These are phyloP conservation scores for Tulasnella sp. DNA, from an alignment of 768 basidiomycete species.

Conservation along the genomic window DNA sequence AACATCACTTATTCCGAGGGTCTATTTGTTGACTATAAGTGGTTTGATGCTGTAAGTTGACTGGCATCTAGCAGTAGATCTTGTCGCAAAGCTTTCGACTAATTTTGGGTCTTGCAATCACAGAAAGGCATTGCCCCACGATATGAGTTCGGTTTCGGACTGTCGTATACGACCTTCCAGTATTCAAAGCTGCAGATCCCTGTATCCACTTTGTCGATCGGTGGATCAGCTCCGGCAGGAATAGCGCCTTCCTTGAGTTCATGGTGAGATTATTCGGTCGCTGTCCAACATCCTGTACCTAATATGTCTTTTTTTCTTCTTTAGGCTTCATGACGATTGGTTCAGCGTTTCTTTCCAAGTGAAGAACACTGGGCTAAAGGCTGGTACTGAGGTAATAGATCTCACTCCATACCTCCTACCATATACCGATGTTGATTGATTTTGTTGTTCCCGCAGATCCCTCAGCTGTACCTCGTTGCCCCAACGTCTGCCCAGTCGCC, in stretches of 20 bases:
- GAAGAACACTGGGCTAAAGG: constrained; percentile 37
- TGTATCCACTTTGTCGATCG: constrained; percentile 11
- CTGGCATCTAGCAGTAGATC: background rate
- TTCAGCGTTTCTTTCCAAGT: constrained; percentile 33
- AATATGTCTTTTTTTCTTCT: background rate
- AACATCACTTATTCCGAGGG: constrained; percentile 16
- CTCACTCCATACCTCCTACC: background rate
- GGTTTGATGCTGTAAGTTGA: constrained; percentile 24
- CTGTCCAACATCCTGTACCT: background rate
- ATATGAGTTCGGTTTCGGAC: constrained; percentile 62
- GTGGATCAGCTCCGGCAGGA: constrained; percentile 1
- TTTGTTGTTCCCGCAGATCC: constrained; percentile 26
- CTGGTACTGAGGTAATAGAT: constrained; percentile 33
- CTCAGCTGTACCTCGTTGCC: constrained; percentile 44
- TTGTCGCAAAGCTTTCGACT: constrained; percentile 21
- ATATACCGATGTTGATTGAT: background rate
- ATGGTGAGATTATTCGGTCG: background rate
- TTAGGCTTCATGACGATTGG: constrained; percentile 2
- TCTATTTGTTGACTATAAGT: constrained; percentile 20
- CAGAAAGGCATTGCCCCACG: constrained; percentile 57
- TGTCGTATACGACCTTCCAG: constrained; percentile 61
- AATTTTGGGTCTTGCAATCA: constrained; percentile 19
- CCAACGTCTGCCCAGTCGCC: constrained; percentile 39
- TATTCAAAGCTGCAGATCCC: constrained; percentile 42
- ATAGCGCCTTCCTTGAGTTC: background rate